Evolutionary conservation across 2,329 filamentous ascomycete species (phyloP).

Genomic region (Teratosphaeriaceae sp.): DNA sequence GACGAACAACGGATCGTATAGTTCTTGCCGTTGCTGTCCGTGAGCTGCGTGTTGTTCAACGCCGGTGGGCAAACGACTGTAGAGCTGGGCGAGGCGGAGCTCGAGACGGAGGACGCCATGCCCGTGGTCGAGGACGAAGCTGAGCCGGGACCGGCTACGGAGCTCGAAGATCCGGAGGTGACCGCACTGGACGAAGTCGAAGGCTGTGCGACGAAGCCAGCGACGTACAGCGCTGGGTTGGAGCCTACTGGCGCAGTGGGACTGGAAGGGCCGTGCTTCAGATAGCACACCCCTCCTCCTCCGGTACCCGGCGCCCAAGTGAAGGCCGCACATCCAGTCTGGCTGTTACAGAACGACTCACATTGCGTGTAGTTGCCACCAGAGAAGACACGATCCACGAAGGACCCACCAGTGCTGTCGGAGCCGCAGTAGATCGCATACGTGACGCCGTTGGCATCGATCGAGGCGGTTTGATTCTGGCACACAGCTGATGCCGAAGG

Average conservation of each 20-base stretch:
- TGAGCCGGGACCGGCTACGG: background rate
- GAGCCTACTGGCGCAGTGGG: background rate
- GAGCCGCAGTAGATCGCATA: constrained; percentile 15
- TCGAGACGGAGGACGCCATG: background rate
- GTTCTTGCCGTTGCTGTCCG: constrained; percentile 4
- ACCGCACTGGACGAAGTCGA: background rate
- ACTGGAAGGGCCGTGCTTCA: background rate
- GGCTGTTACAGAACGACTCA: constrained; percentile 12
- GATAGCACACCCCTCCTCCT: constrained; percentile 6
- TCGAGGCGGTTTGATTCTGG: background rate
- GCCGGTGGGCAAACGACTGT: background rate
- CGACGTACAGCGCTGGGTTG: background rate
- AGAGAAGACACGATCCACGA: background rate
- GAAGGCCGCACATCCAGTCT: constrained; percentile 8
- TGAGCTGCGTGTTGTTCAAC: constrained; percentile 1
- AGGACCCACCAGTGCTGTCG: constrained; percentile 8
- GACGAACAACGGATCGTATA: constrained; percentile 15
- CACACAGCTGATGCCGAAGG: background rate
- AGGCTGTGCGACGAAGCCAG: background rate
- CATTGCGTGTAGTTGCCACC: constrained; percentile 13
- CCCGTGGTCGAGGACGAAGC: background rate
- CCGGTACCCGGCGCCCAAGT: constrained; percentile 1
- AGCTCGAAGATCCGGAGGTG: too few species aligned
- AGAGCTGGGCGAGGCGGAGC: background rate
- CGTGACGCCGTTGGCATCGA: constrained; percentile 1